Evolutionary conservation across 2,329 filamentous ascomycete genomes (phyloP).

Genomic region (Lasiodiplodia citricola): DNA sequence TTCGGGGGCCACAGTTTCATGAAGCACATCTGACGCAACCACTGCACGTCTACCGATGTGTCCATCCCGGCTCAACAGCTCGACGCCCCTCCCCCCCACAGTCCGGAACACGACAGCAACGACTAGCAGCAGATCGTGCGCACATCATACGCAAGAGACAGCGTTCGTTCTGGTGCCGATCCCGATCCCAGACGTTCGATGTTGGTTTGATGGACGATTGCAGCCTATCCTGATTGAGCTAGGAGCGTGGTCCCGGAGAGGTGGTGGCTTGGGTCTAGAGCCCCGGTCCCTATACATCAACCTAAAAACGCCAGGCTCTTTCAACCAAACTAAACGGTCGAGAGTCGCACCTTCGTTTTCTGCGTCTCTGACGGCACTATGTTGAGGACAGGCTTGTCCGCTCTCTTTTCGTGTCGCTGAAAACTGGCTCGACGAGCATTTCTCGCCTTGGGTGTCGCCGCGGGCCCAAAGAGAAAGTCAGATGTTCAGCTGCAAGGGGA

Average conservation of each 20-base stretch:
- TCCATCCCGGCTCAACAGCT: background rate
- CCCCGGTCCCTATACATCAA: background rate
- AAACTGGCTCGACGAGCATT: background rate
- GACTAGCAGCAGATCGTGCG: background rate
- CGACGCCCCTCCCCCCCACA: background rate
- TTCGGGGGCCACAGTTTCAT: background rate
- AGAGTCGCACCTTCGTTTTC: background rate
- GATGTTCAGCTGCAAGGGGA: background rate
- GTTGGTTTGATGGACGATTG: background rate
- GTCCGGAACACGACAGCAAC: background rate
- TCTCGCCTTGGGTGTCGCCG: background rate
- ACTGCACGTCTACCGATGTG: background rate
- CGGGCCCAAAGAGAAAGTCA: background rate
- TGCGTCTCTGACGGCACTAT: no score
- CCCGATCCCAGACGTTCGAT: constrained; percentile 15
- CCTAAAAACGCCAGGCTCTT: background rate
- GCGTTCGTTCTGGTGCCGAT: background rate
- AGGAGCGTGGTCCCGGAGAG: background rate
- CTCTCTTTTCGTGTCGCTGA: background rate
- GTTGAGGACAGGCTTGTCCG: background rate
- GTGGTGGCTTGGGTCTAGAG: constrained; percentile 13
- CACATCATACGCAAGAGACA: background rate
- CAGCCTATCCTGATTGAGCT: constrained; percentile 5
- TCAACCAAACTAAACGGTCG: background rate
- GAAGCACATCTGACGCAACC: background rate